These are phyloP conservation scores for Kluyveromyces siamensis DNA, from an alignment of 805 yeast genomes.

Conservation along the genomic window DNA sequence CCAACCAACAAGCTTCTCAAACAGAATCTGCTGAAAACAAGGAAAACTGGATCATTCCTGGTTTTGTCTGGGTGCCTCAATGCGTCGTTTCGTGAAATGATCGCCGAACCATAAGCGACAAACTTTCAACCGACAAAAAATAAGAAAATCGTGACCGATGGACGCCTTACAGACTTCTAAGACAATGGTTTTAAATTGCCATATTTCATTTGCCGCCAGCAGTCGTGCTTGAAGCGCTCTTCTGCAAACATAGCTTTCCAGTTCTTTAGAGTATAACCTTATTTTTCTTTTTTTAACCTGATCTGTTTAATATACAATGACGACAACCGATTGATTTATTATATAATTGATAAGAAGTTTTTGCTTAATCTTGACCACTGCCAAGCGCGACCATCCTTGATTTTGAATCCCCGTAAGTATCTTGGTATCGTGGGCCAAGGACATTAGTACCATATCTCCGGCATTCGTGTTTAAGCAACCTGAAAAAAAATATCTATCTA, in stretches of 20 bases:
- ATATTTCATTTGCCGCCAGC: neutral
- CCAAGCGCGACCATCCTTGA: too few relatives aligned
- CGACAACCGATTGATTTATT: too few relatives aligned
- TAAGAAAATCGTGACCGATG: neutral
- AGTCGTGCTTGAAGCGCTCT: neutral
- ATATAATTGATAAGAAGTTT: too few relatives aligned
- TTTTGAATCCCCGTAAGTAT: too few relatives aligned
- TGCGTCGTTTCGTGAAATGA: slow-evolving; percentile 5
- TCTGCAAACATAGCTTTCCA: neutral
- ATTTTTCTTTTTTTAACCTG: too few relatives aligned
- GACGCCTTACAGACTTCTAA: neutral
- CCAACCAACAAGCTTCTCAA: slow-evolving; percentile 7
- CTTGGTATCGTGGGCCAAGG: too few relatives aligned
- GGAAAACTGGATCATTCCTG: slow-evolving; percentile 9
- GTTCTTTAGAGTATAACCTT: neutral
- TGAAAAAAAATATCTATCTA: too few relatives aligned
- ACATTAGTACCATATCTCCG: too few relatives aligned
- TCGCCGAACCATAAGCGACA: neutral
- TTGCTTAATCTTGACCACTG: too few relatives aligned
- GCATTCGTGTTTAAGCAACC: too few relatives aligned
- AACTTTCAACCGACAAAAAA: too few relatives aligned
- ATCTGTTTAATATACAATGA: too few relatives aligned
- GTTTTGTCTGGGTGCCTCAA: slow-evolving; percentile 10
- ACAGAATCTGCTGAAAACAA: slow-evolving; percentile 9
- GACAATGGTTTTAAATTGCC: neutral